Conservation (phyloP, 768 basidiomycete genomes). For the Nidularia pulvinata region DNA sequence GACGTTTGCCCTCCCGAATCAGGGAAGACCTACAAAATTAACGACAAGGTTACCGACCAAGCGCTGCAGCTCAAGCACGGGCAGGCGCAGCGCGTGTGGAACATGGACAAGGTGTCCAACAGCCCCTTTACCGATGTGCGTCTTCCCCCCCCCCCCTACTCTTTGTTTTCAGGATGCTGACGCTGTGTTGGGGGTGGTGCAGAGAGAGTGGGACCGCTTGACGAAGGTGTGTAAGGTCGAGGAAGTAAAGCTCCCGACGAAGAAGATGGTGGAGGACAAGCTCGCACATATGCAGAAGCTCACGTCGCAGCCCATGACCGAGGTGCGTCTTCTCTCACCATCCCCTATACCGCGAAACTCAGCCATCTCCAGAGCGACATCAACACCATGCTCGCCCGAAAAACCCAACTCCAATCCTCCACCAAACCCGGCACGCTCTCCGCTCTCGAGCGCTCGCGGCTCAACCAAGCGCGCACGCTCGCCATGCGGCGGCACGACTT, state of each 20-base stretch:
- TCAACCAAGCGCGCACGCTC: conserved; percentile 71
- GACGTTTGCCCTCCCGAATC: conserved; percentile 23
- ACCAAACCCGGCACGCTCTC: conserved; percentile 29
- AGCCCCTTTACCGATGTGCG: conserved; percentile 59
- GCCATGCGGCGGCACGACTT: conserved; percentile 76
- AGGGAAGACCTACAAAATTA: conserved; percentile 71
- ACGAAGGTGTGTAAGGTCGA: conserved; percentile 40
- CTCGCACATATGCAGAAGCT: conserved; percentile 58
- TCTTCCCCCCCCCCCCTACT: conserved; percentile 5
- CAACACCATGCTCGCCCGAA: conserved; percentile 73
- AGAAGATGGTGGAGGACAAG: conserved; percentile 67
- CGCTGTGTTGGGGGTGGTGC: conserved; percentile 4
- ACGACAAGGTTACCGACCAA: conserved; percentile 64
- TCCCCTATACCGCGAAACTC: conserved; percentile 5
- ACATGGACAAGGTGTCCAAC: conserved; percentile 91
- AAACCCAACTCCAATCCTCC: conserved; percentile 35
- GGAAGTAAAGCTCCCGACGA: conserved; percentile 66
- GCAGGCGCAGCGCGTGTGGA: conserved; percentile 54
- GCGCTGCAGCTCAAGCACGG: conserved; percentile 80
- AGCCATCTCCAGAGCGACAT: conserved; percentile 66
- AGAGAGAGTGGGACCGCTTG: conserved; percentile 79
- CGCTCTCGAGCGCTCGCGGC: conserved; percentile 63
- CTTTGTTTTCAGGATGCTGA: background rate
- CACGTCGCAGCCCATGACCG: conserved; percentile 67
- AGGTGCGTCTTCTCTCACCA: conserved; percentile 47